Conservation (phyloP, 306 rosid genomes). For the Cicer cuneatum region DNA sequence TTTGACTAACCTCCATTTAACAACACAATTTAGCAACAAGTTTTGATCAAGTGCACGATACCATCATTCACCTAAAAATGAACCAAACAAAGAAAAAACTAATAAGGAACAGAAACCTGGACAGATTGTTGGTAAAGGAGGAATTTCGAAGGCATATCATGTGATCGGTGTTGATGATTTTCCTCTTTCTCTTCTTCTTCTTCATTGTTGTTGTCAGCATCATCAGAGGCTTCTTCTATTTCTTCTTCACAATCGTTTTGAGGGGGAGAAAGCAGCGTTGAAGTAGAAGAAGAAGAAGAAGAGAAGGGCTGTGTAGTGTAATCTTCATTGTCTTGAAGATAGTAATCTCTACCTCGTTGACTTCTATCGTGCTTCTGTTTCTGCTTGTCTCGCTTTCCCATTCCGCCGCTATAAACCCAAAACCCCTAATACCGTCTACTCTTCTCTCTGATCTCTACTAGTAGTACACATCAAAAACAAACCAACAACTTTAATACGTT, state of each 20-base stretch:
- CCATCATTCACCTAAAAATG: background rate
- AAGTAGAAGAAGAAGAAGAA: constrained; percentile 38
- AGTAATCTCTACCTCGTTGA: constrained; percentile 58
- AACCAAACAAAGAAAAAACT: background rate
- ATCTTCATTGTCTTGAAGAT: constrained; percentile 53
- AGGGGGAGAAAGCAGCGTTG: constrained; percentile 36
- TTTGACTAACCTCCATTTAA: too few relatives aligned
- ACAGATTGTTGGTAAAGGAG: constrained; percentile 86
- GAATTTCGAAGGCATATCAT: constrained; percentile 77
- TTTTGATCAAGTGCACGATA: constrained; percentile 9
- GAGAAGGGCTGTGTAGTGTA: constrained; percentile 42
- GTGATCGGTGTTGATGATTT: constrained; percentile 48
- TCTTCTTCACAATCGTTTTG: constrained; percentile 39
- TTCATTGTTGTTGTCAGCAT: constrained; percentile 34
- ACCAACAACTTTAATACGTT: too few relatives aligned
- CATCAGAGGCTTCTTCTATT: constrained; percentile 20
- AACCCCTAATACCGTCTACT: background rate
- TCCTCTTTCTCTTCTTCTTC: constrained; percentile 30
- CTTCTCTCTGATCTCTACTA: too few relatives aligned
- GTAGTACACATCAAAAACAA: too few relatives aligned
- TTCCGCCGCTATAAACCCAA: constrained; percentile 43
- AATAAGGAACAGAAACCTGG: constrained; percentile 58
- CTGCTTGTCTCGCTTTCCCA: constrained; percentile 58
- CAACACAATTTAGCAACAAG: background rate
- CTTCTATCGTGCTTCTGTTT: constrained; percentile 51